A percentile compares a stretch with the other conserved stretches of the same genome.
phyloP scores from a whole-genome alignment of 2,329 filamentous ascomycete species.

The Corinectria fuckeliana region DNA sequence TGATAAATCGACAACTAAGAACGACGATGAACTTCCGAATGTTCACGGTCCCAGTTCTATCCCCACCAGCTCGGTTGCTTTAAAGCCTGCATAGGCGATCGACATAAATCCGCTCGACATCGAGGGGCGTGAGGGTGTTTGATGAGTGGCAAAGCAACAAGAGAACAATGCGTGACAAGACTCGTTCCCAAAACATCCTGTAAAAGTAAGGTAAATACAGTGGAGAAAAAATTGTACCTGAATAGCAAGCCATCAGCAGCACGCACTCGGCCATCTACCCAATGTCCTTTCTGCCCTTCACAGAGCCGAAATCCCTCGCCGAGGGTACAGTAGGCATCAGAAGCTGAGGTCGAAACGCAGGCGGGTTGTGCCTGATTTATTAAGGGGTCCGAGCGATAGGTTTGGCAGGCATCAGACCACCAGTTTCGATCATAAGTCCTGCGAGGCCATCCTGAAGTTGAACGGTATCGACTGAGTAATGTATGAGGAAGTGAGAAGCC shows the following conservation, averaged over 20 bases:
- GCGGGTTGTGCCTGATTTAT: not conserved
- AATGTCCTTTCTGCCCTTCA: not conserved
- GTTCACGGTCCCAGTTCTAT: not conserved
- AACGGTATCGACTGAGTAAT: not conserved
- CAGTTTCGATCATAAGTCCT: not conserved
- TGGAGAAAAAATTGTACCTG: conserved; percentile 4
- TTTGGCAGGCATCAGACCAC: not conserved
- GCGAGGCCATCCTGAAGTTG: not conserved
- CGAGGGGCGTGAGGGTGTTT: too few relatives aligned
- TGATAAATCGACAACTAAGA: not conserved
- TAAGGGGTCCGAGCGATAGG: not conserved
- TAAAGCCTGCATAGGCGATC: not conserved
- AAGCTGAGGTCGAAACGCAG: not conserved
- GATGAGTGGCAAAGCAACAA: not conserved
- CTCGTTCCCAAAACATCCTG: conserved; percentile 11
- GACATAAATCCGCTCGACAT: not conserved
- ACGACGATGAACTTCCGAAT: not conserved
- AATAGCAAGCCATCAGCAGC: not conserved
- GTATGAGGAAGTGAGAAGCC: not conserved
- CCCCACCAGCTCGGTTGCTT: not conserved
- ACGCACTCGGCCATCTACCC: not conserved
- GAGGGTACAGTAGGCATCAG: not conserved
- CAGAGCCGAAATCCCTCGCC: not conserved
- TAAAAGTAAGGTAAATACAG: conserved; percentile 15
- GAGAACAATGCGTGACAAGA: conserved; percentile 1